Evolutionary conservation across 1,139 yeast species (phyloP).

Genomic region (Magnusiomyces paraingens): DNA sequence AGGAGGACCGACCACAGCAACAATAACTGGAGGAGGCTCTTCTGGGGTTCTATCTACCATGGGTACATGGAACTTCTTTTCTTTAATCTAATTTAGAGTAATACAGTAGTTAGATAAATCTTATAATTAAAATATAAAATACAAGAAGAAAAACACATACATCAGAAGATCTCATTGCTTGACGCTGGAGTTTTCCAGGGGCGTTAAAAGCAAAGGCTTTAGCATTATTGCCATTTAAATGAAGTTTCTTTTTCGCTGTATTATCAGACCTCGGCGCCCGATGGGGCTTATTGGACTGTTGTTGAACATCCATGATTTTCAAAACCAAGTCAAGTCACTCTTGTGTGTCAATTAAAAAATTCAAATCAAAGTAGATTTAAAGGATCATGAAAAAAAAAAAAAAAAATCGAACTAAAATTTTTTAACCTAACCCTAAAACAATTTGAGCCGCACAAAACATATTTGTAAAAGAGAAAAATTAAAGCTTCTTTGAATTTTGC

Average conservation of each 20-base stretch:
- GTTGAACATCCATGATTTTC: slow-evolving; percentile 10
- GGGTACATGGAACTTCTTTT: slow-evolving; percentile 87
- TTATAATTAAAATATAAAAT: background rate
- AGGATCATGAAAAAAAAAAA: background rate
- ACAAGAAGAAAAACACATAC: slow-evolving; percentile 29
- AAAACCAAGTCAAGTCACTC: no score
- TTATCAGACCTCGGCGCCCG: slow-evolving; percentile 44
- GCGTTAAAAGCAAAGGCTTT: slow-evolving; percentile 94
- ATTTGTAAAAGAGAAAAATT: background rate
- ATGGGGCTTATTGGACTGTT: slow-evolving; percentile 42
- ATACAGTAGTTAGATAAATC: background rate
- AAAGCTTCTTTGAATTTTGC: background rate
- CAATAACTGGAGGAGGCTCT: slow-evolving; percentile 94
- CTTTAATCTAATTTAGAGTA: slow-evolving; percentile 40
- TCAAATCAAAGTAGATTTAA: background rate
- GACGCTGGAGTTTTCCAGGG: slow-evolving; percentile 80
- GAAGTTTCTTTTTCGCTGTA: slow-evolving; percentile 74
- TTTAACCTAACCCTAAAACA: background rate
- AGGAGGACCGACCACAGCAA: slow-evolving; percentile 97
- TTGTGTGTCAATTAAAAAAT: background rate
- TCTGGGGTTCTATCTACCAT: slow-evolving; percentile 98
- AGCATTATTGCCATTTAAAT: slow-evolving; percentile 85
- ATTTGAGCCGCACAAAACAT: background rate
- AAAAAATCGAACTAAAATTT: background rate
- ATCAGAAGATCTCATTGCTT: slow-evolving; percentile 81